Base-by-base conservation (phyloP, 2,329 filamentous ascomycete genomes). In the Rhynchosporium graminicola region DNA sequence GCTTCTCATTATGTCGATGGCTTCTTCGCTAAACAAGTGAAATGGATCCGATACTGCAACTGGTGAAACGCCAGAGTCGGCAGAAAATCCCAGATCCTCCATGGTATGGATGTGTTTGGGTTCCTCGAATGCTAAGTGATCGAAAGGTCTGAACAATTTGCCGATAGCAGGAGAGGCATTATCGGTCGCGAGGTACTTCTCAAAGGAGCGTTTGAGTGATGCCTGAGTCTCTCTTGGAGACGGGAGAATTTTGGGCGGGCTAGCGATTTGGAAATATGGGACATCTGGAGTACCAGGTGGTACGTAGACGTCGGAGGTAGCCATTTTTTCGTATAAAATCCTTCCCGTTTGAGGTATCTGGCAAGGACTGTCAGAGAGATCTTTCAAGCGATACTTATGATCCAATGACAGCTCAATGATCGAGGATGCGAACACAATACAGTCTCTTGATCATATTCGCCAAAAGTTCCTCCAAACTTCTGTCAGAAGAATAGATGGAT, bases 1-100 rank as follows among this genome's bases (percentile, higher is more conserved):
- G 3, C 76, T 75, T 60, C 87, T 80, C 80, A 89, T 88, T 57
- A 82, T 79, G 69, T 82, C 75, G 57, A 89, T 79, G 1, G 86
- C 86, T 52, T 87, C 84, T 38, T 79, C 70, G 10, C 83, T 83
- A 74, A 89, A 89, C 29, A 89, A 78, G 3, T 79, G 78, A 72
- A 89, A 89, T 0, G 86, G 85, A 62, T 88, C 83, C 0, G 86
- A 87, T 57, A 87, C 85, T 12, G 85, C 87, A 55, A 85, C 77
- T 0, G 80, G 80, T 1, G 87, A 89, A 31, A 89, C 79, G 4
- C 86, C 87, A 56, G 76, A 78, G 60, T 79, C 78, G 42, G 83
- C 78, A 2, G 78, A 71, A 46, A 83, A 82, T 1, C 83, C 84
- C 57, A 88, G 77, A 38, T 88, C 86, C 68, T 82, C 79, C 86